These are phyloP conservation scores for Hypoxylon sp. DNA, from an alignment of 2,329 filamentous ascomycete genomes.

Conservation along the genomic window DNA sequence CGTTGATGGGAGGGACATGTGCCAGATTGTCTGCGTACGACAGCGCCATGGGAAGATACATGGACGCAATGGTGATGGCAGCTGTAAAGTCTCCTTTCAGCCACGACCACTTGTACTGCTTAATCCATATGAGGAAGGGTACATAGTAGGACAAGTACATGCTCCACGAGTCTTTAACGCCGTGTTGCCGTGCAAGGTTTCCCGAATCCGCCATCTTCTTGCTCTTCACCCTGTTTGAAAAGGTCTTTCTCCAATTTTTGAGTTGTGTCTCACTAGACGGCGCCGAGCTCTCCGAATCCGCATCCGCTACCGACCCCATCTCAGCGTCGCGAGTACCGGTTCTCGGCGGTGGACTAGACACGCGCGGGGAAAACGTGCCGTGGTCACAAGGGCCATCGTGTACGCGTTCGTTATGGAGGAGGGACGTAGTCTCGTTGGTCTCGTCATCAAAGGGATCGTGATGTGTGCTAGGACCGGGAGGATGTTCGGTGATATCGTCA, in stretches of 20 bases:
- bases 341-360: conserved; percentile 61
- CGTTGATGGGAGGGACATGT: conserved; percentile 92
- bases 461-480: conserved; percentile 34
- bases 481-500: conserved; percentile 18
- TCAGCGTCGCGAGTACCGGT: conserved; percentile 48
- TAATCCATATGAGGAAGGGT: conserved; percentile 90
- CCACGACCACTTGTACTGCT: conserved; percentile 85
- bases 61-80: conserved; percentile 95
- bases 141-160: conserved; percentile 97
- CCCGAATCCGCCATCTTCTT: conserved; percentile 80
- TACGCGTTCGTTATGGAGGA: conserved; percentile 56
- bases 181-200: conserved; percentile 77
- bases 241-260: conserved; percentile 62
- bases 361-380: conserved; percentile 80
- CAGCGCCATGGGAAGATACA: conserved; percentile 97
- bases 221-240: conserved; percentile 65
- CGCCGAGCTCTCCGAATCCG: conserved; percentile 53
- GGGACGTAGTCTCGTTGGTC: conserved; percentile 64
- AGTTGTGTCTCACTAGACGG: conserved; percentile 55
- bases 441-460: conserved; percentile 30
- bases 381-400: conserved; percentile 72
- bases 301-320: conserved; percentile 50
- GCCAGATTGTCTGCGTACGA: conserved; percentile 93
- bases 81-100: conserved; percentile 88
- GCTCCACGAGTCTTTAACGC: conserved; percentile 76